phyloP scores from a whole-genome alignment of 768 basidiomycete genomes.

The Neoboletus subvelutipes region DNA sequence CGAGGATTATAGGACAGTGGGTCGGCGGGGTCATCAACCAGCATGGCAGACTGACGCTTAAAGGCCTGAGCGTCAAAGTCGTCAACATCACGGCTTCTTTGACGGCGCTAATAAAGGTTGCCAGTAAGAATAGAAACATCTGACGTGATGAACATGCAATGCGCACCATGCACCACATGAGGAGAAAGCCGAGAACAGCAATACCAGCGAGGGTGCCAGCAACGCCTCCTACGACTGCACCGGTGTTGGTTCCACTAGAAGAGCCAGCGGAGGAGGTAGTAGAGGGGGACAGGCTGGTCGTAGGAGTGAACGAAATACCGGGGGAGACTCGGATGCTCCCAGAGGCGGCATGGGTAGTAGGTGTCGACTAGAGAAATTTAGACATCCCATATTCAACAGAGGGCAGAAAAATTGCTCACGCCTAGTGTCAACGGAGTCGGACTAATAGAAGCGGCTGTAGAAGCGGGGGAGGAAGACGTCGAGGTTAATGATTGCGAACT shows the following conservation, averaged over 20 bases:
- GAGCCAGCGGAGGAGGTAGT: slow-evolving; percentile 34
- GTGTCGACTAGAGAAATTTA: background rate
- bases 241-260: slow-evolving; percentile 34
- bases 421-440: background rate
- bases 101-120: slow-evolving; percentile 39
- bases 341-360: background rate
- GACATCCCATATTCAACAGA: background rate
- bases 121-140: slow-evolving; percentile 5
- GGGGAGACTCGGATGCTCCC: background rate
- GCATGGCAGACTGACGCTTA: slow-evolving; percentile 60
- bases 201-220: slow-evolving; percentile 47
- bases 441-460: slow-evolving; percentile 5
- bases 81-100: slow-evolving; percentile 34
- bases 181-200: slow-evolving; percentile 37
- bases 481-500: background rate
- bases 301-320: background rate
- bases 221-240: slow-evolving; percentile 40
- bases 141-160: background rate
- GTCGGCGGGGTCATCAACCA: slow-evolving; percentile 53
- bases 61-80: slow-evolving; percentile 60
- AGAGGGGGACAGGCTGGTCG: slow-evolving; percentile 10
- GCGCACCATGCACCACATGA: slow-evolving; percentile 50
- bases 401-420: slow-evolving; percentile 18
- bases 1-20: slow-evolving; percentile 48
- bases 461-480: slow-evolving; percentile 4